These are phyloP conservation scores for Cadophora sp. DNA, from an alignment of 2,329 filamentous ascomycete species.

Conservation along the genomic window DNA sequence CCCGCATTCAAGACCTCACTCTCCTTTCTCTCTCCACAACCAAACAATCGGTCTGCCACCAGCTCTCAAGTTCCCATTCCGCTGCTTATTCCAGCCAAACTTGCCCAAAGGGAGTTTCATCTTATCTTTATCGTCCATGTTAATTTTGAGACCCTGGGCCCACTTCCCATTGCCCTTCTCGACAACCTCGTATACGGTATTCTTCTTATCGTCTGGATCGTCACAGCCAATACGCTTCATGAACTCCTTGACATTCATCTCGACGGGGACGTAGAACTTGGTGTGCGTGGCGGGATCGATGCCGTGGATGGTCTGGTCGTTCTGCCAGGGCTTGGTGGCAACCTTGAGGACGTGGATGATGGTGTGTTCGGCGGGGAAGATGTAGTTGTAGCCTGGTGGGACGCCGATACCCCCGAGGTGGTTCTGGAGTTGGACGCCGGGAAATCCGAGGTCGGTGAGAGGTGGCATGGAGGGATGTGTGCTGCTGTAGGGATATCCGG, in stretches of 20 bases:
- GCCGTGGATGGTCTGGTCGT: conserved; percentile 48
- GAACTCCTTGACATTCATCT: conserved; percentile 61
- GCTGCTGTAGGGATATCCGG: conserved; percentile 15
- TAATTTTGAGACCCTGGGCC: conserved; percentile 61
- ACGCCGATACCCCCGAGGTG: conserved; percentile 63
- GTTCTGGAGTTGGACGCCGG: conserved; percentile 62
- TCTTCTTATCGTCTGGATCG: conserved; percentile 58
- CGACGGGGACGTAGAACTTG: conserved; percentile 57
- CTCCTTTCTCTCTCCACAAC: conserved; percentile 59
- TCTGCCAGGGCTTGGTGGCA: conserved; percentile 56
- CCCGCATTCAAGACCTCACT: background rate
- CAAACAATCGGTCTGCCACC: conserved; percentile 63
- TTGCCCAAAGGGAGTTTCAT: conserved; percentile 59
- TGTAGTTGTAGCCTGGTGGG: conserved; percentile 69
- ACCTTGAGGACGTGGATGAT: conserved; percentile 65
- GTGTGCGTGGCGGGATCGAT: conserved; percentile 54
- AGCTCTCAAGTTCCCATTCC: conserved; percentile 51
- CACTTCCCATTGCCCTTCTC: conserved; percentile 63
- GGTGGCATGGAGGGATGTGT: background rate
- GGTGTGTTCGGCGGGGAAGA: conserved; percentile 64
- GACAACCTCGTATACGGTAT: conserved; percentile 63
- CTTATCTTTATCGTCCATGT: conserved; percentile 56
- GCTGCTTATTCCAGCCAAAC: conserved; percentile 63
- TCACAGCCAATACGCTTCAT: conserved; percentile 64
- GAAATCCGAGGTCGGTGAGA: conserved; percentile 46